phyloP scores from a whole-genome alignment of 2,329 filamentous ascomycete genomes.

The Diplodia scrobiculata region DNA sequence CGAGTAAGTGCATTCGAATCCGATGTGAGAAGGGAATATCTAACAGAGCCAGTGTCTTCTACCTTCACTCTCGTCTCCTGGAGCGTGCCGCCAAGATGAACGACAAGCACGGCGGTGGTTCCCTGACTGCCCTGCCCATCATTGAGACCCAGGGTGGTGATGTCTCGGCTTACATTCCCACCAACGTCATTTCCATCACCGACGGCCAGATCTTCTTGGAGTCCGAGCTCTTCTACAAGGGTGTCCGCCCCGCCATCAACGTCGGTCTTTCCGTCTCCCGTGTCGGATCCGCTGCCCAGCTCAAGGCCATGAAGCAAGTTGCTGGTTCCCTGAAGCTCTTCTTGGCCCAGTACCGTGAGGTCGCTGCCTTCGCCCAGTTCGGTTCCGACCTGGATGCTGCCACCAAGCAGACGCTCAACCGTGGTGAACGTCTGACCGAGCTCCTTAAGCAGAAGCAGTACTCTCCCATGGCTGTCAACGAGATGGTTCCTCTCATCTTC shows the following conservation, averaged over 20 bases:
- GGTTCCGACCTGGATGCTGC: constrained; percentile 98
- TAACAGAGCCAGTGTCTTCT: constrained; percentile 71
- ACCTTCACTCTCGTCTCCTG: constrained; percentile 97
- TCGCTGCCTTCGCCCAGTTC: constrained; percentile 99
- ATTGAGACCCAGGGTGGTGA: constrained; percentile 99
- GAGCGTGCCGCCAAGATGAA: constrained; percentile 99
- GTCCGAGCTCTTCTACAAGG: constrained; percentile 99
- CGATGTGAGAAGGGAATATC: constrained; percentile 15
- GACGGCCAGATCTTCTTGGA: constrained; percentile 99
- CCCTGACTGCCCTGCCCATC: constrained; percentile 92
- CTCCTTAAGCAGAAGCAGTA: constrained; percentile 99
- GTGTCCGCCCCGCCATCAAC: constrained; percentile 99
- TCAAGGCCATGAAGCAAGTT: constrained; percentile 99
- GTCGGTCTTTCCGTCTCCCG: constrained; percentile 99
- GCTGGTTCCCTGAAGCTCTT: constrained; percentile 99
- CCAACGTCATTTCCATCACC: constrained; percentile 99
- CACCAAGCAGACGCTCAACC: constrained; percentile 96
- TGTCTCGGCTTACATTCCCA: constrained; percentile 99
- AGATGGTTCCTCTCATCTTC: constrained; percentile 99
- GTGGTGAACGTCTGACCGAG: constrained; percentile 98
- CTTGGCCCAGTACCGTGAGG: constrained; percentile 99
- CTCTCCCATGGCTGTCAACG: constrained; percentile 95
- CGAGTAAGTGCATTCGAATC: constrained; percentile 60
- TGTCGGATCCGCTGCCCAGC: constrained; percentile 98
- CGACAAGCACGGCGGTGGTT: constrained; percentile 91